Conservation (phyloP, 257 asterid species). For the Solanum microdontum region DNA sequence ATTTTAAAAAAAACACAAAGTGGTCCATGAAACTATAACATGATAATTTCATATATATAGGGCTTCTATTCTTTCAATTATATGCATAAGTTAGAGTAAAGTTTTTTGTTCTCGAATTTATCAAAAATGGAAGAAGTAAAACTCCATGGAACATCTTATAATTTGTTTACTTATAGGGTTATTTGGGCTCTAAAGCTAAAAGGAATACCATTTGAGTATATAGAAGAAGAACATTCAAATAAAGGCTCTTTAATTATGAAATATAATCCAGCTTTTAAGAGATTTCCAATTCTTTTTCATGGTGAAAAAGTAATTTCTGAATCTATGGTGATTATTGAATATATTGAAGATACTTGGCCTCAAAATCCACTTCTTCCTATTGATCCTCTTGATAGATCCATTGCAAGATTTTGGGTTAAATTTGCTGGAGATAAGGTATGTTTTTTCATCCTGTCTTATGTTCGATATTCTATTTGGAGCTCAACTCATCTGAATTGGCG, state of each 20-base stretch:
- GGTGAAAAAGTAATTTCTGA: slow-evolving; percentile 2
- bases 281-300: slow-evolving; percentile 11
- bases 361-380: slow-evolving; percentile 4
- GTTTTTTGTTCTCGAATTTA: background rate
- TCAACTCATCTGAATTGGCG: background rate
- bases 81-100: background rate
- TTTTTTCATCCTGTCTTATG: background rate
- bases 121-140: background rate
- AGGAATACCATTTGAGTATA: background rate
- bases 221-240: slow-evolving; percentile 8
- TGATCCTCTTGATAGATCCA: slow-evolving; percentile 1
- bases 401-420: slow-evolving; percentile 5
- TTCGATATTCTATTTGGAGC: background rate
- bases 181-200: slow-evolving; percentile 7
- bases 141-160: slow-evolving; percentile 1
- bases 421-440: slow-evolving; percentile 3
- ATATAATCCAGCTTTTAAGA: slow-evolving; percentile 7
- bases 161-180: background rate
- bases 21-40: background rate
- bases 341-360: slow-evolving; percentile 12
- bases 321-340: slow-evolving; percentile 8
- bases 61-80: background rate
- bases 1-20: background rate
- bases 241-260: background rate
- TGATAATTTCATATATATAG: background rate